phyloP scores from a whole-genome alignment of 2,329 filamentous ascomycete genomes.

The Thermomyces lanuginosus region DNA sequence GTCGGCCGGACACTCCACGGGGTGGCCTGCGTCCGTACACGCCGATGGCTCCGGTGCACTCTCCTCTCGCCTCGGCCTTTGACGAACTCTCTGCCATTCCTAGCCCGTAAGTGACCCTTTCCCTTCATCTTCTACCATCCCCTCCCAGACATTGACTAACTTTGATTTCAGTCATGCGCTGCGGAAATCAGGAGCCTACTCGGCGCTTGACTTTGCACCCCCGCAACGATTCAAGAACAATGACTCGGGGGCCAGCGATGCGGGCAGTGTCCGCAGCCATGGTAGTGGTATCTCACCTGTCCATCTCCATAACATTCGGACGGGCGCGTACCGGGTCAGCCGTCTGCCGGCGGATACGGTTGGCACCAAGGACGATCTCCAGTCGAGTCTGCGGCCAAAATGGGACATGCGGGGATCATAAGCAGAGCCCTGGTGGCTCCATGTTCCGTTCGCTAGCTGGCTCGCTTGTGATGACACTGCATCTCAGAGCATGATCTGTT shows the following conservation, averaged over 20 bases:
- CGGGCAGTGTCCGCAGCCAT: conserved; percentile 47
- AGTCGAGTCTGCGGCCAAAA: conserved; percentile 39
- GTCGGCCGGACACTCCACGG: conserved; percentile 45
- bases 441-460: conserved; percentile 1
- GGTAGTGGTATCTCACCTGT: conserved; percentile 58
- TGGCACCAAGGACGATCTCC: conserved; percentile 55
- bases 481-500: no score
- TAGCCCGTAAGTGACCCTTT: conserved; percentile 57
- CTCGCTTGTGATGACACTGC: conserved; percentile 9
- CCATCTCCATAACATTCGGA: conserved; percentile 56
- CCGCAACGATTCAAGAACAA: conserved; percentile 30
- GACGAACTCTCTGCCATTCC: conserved; percentile 75
- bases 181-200: conserved; percentile 34
- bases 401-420: conserved; percentile 33
- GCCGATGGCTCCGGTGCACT: conserved; percentile 53
- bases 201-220: conserved; percentile 34
- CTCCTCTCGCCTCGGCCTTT: conserved; percentile 67
- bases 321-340: conserved; percentile 72
- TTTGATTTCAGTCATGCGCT: conserved; percentile 25
- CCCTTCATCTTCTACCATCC: not conserved
- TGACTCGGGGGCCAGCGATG: conserved; percentile 28
- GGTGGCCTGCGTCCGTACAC: conserved; percentile 52
- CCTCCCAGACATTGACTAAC: conserved; percentile 9
- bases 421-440: conserved; percentile 6
- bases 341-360: conserved; percentile 68